phyloP scores from a whole-genome alignment of 1,284 basidiomycete species.

The Inonotus hispidus region DNA sequence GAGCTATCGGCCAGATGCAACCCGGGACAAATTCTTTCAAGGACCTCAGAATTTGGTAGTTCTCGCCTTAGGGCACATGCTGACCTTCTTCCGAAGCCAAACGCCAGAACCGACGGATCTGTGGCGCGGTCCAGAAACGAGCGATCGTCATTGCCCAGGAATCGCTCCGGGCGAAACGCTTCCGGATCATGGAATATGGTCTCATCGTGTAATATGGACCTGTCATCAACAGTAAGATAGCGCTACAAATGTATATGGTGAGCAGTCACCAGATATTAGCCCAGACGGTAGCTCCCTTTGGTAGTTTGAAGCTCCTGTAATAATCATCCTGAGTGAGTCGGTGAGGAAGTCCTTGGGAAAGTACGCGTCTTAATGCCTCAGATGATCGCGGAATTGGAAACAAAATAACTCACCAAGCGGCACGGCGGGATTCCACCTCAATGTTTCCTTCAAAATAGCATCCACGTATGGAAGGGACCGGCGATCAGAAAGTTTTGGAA shows the following conservation, averaged over 20 bases:
- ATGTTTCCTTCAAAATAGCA: conserved; percentile 27
- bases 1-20: conserved; percentile 31
- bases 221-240: neutral
- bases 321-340: conserved; percentile 27
- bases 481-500: conserved; percentile 31
- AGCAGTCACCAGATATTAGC: conserved; percentile 31
- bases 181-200: conserved; percentile 14
- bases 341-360: conserved; percentile 25
- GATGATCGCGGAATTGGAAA: neutral
- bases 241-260: neutral
- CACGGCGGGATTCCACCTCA: conserved; percentile 24
- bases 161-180: conserved; percentile 20
- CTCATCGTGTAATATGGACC: conserved; percentile 20
- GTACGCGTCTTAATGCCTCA: neutral
- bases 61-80: conserved; percentile 8
- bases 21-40: conserved; percentile 27
- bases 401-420: neutral
- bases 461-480: conserved; percentile 30
- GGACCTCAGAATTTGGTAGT: neutral
- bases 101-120: conserved; percentile 17
- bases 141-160: neutral
- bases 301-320: conserved; percentile 25
- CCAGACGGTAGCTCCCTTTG: conserved; percentile 30
- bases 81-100: conserved; percentile 28
- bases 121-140: neutral